Base-by-base conservation (phyloP, 768 basidiomycete genomes). In the Thelephora ganbajun region DNA sequence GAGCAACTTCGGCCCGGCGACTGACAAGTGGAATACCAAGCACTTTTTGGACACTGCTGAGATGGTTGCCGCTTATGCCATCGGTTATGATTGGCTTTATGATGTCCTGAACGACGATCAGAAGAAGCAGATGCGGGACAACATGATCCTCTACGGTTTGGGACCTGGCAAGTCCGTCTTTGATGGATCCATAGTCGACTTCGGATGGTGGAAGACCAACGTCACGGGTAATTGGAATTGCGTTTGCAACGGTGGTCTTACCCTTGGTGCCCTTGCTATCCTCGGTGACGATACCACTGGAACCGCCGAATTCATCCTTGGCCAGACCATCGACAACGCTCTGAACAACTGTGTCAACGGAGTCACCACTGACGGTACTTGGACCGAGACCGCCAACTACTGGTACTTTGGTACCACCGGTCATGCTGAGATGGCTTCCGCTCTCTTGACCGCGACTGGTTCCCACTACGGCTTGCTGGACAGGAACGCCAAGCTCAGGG, bases 221-320 rank as follows among this genome's bases (percentile, higher is more conserved):
- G 74, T 76, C 42, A 72, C 72, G 51, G 94, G 94, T 16, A 99
- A 98, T 71, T 99, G 96, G 96, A 99, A 99, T 63, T 97, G 94
- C 62, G 88, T 90, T 48, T 91, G 83, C 69, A 98, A 97, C 62
- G 76, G 77, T 43, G 96, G 96, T 49, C 68, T 98, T 52, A 90
- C 85, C 16, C 62, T 97, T 59, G 96, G 74, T 42, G 77, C 96
- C 1, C 79, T 99, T 49, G 92, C 96, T 33, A 91, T 99, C 57
- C 67, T 91, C 12, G 80, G 74, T 30, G 87, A 93, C 54, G 83
- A 94, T 55, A 76, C 72, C 12, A 83, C 83, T 5, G 86, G 87
- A 33, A 69, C 65, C 43, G 86, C 94, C 0, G 56, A 68, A 48
- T 66, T 74, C 44, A 66, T 94, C 18, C 75, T 99, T 36, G 66